Evolutionary conservation across 2,329 filamentous ascomycete species (phyloP).

Genomic region (Hypomyces rosellus): DNA sequence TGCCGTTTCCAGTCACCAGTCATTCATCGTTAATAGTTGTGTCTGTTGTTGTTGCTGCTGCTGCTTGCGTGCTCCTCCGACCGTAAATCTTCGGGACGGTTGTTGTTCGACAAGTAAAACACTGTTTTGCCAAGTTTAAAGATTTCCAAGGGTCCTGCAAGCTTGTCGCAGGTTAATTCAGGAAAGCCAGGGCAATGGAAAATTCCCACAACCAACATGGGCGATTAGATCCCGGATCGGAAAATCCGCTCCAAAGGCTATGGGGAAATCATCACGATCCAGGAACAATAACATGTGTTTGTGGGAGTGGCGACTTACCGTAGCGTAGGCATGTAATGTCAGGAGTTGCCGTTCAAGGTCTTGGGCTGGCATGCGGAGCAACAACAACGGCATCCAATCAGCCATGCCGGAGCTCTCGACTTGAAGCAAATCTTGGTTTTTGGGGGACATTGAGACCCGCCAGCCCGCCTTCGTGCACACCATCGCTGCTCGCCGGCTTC

Average conservation of each 20-base stretch:
- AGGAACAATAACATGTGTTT: background rate
- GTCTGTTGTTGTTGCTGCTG: too few relatives aligned
- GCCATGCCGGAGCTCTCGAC: too few relatives aligned
- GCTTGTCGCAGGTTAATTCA: background rate
- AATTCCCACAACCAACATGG: background rate
- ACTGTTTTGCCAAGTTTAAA: too few relatives aligned
- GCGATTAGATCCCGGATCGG: background rate
- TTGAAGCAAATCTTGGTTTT: too few relatives aligned
- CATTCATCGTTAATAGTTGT: too few relatives aligned
- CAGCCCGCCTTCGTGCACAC: background rate
- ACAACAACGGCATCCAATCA: too few relatives aligned
- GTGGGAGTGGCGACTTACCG: background rate
- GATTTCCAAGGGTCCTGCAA: too few relatives aligned
- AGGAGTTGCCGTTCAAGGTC: background rate
- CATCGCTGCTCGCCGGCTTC: background rate
- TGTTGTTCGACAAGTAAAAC: too few relatives aligned
- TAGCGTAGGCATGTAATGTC: background rate
- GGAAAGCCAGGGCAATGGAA: background rate
- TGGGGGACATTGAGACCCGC: background rate
- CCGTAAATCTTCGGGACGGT: too few relatives aligned
- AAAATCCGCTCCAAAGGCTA: background rate
- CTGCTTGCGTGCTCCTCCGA: too few relatives aligned
- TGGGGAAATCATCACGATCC: background rate
- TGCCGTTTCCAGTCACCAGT: too few relatives aligned
- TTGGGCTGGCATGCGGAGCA: background rate